Percentiles rank a stretch among this genome's conserved stretches.
Conservation (phyloP, 768 basidiomycete genomes). For the Lactifluus subvellereus region DNA sequence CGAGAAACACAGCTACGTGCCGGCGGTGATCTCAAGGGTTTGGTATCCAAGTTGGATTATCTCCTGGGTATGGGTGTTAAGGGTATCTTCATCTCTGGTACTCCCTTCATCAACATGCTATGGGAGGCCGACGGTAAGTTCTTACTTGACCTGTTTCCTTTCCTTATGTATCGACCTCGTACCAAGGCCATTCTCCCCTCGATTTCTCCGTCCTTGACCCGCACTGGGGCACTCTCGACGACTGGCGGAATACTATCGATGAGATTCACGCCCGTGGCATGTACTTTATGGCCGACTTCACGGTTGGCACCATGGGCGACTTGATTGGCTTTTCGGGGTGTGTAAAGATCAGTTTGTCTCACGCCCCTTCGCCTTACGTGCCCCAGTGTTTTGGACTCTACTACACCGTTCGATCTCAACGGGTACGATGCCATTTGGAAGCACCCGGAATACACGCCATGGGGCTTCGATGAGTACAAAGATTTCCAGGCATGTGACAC, state of each 20-base stretch:
- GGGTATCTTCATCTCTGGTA: slow-evolving; percentile 87
- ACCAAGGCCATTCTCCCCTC: slow-evolving; percentile 82
- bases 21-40: slow-evolving; percentile 84
- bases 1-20: slow-evolving; percentile 84
- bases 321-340: slow-evolving; percentile 82
- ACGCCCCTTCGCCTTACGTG: slow-evolving; percentile 10
- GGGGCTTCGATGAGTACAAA: slow-evolving; percentile 79
- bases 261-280: slow-evolving; percentile 74
- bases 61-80: slow-evolving; percentile 83
- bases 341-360: slow-evolving; percentile 26
- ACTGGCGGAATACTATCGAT: slow-evolving; percentile 74
- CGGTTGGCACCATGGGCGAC: slow-evolving; percentile 89
- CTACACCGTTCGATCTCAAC: slow-evolving; percentile 69
- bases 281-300: slow-evolving; percentile 93
- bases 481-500: slow-evolving; percentile 60
- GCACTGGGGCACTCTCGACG: slow-evolving; percentile 80
- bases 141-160: not conserved
- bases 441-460: slow-evolving; percentile 66
- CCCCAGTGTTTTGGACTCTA: slow-evolving; percentile 65
- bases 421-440: slow-evolving; percentile 78
- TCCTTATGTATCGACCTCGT: slow-evolving; percentile 14
- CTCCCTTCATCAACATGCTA: slow-evolving; percentile 88
- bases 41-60: slow-evolving; percentile 74
- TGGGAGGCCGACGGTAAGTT: slow-evolving; percentile 92
- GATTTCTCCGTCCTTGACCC: slow-evolving; percentile 89